Conservation (phyloP, 1,284 basidiomycete species). For the Cutaneotrichosporon sp. region DNA sequence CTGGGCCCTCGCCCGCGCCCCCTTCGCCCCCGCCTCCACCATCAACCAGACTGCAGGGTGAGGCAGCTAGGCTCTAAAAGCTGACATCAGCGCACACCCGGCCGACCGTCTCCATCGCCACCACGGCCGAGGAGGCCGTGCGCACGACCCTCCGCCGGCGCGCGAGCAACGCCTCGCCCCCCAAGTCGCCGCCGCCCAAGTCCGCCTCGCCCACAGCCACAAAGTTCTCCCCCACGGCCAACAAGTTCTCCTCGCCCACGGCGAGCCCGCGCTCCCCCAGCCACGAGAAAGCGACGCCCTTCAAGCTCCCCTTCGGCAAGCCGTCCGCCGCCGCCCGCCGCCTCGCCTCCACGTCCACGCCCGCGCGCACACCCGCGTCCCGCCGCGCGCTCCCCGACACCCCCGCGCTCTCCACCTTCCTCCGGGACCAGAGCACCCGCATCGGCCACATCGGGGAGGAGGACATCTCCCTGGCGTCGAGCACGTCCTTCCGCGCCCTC, state of each 20-base stretch:
- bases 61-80: not conserved
- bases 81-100: not conserved
- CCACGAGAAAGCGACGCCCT: not conserved
- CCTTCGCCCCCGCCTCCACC: not conserved
- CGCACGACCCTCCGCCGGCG: not conserved
- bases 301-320: not conserved
- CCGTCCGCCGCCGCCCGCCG: not conserved
- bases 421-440: conserved; percentile 9
- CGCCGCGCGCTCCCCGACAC: conserved; percentile 14
- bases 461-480: conserved; percentile 19
- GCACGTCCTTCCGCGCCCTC: conserved; percentile 15
- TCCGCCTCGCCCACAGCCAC: not conserved
- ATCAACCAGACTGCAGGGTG: not conserved
- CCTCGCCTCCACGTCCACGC: not conserved
- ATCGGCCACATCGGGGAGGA: conserved; percentile 12
- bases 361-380: not conserved
- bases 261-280: not conserved
- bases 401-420: conserved; percentile 14
- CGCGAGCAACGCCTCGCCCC: not conserved
- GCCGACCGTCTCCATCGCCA: not conserved
- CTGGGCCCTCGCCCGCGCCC: not conserved
- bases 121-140: not conserved
- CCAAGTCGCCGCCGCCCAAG: not conserved
- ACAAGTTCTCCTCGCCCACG: not conserved
- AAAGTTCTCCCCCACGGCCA: not conserved